Evolutionary conservation across 306 rosid species (phyloP).

Genomic region (Citrullus amarus): DNA sequence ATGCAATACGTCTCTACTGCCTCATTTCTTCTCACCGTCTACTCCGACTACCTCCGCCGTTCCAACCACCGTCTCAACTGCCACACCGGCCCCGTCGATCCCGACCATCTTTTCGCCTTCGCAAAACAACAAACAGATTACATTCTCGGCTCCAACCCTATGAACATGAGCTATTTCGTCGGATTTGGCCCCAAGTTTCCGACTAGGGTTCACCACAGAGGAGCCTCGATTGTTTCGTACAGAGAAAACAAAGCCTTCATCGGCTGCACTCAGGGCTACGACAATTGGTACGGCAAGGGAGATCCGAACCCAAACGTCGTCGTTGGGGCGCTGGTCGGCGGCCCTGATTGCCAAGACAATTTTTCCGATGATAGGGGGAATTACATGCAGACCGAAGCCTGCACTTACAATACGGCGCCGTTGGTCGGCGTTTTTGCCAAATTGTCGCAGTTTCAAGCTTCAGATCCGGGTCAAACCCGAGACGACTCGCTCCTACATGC

Average conservation of each 20-base stretch:
- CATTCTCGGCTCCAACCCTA: constrained; percentile 76
- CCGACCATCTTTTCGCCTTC: constrained; percentile 32
- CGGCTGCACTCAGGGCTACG: constrained; percentile 97
- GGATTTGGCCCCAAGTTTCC: constrained; percentile 71
- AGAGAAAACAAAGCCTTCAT: constrained; percentile 78
- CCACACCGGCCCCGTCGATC: constrained; percentile 24
- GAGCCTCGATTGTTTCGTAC: constrained; percentile 70
- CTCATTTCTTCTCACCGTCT: constrained; percentile 58
- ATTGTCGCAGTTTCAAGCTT: constrained; percentile 32
- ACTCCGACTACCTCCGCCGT: constrained; percentile 49
- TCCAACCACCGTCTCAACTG: constrained; percentile 49
- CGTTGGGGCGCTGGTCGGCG: constrained; percentile 93
- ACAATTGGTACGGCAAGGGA: constrained; percentile 49
- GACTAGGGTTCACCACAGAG: constrained; percentile 77
- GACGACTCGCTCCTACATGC: constrained; percentile 34
- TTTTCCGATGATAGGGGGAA: constrained; percentile 63
- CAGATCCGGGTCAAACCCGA: constrained; percentile 14
- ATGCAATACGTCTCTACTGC: constrained; percentile 95
- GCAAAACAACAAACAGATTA: constrained; percentile 76
- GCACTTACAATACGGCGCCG: constrained; percentile 92
- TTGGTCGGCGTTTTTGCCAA: constrained; percentile 80
- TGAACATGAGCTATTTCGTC: constrained; percentile 82
- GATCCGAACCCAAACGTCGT: constrained; percentile 61
- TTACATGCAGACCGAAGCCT: constrained; percentile 95
- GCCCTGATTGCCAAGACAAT: constrained; percentile 65